phyloP scores from a whole-genome alignment of 345 rosid species.

The Aquilaria malaccensis region DNA sequence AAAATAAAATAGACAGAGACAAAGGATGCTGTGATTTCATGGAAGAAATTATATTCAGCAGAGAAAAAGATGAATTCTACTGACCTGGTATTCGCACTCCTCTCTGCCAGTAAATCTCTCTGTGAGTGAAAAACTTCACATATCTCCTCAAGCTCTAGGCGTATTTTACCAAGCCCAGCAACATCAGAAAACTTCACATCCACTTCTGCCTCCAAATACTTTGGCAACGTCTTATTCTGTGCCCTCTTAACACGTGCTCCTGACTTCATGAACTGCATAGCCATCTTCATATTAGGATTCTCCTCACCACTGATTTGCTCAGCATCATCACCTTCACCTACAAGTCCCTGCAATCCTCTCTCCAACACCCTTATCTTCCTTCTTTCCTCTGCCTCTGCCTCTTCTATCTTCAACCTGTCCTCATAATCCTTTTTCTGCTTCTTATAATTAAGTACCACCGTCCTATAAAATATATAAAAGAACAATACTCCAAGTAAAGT shows the following conservation, averaged over 20 bases:
- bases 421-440: conserved; percentile 91
- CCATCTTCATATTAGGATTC: conserved; percentile 73
- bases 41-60: no score
- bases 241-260: conserved; percentile 87
- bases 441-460: conserved; percentile 72
- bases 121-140: conserved; percentile 93
- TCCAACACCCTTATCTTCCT: conserved; percentile 80
- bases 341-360: conserved; percentile 67
- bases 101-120: conserved; percentile 90
- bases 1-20: no score
- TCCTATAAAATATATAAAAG: conserved; percentile 69
- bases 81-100: conserved; percentile 90
- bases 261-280: conserved; percentile 91
- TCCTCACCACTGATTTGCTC: conserved; percentile 52
- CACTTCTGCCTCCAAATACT: conserved; percentile 78
- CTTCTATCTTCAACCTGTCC: conserved; percentile 86
- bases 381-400: conserved; percentile 91
- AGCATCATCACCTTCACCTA: conserved; percentile 42
- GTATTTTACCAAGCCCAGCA: conserved; percentile 93
- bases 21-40: no score
- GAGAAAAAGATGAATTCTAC: no score
- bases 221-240: conserved; percentile 57
- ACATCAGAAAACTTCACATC: conserved; percentile 89
- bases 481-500: conserved; percentile 65
- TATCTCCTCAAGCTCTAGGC: conserved; percentile 91